Base-by-base conservation (phyloP, 2,329 filamentous ascomycete species). In the Microdochium nivale region DNA sequence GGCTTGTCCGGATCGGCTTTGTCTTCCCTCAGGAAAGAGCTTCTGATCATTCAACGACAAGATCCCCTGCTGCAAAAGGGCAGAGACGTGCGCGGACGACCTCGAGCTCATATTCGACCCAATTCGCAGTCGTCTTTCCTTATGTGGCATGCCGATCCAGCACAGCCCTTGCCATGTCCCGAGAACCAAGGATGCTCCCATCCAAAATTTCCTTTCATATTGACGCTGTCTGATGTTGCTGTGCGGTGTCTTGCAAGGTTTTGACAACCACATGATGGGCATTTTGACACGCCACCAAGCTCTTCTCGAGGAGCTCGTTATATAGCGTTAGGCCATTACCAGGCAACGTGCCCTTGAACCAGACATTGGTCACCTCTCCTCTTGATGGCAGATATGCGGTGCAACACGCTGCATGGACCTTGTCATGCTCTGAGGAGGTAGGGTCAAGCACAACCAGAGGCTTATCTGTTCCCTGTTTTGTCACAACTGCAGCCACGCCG, bases 331-430 rank as follows among this genome's bases (percentile, higher is more conserved):
- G 63, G 48, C 73, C 69, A 54, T 72, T 70, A 3, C 71, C 67
- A 2, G 77, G 71, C 9, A 80, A 55, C 53, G 75, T 71, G 5
- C 94, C 92, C 71, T 91, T 96, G 63, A 95, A 81, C 94, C 94
- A 99, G 19, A 97, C 69, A 64, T 96, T 91, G 9, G 92, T 96
- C 49, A 97, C 83, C 68, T 99, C 94, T 59, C 97, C 92, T 55
- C 91, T 79, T 23, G 78, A 79, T 49, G 90, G 87, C 58, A 97
- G 77, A 67, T 96, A 97, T 11, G 86, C 94, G 35, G 99, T 86
- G 55, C 94, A 90, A 69, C 90, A 96, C 48, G 88, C 89, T 11
- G 91, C 90, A 47, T 87, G 67, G 50, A 97, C 81, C 33, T 83
- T 79, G 25, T 81, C 74, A 65, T 95, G 89, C 64, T 96, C 90